A percentile compares a stretch with the other conserved stretches of the same genome.
These are phyloP conservation scores for Suillus paluster DNA, from an alignment of 768 basidiomycete genomes.

Conservation along the genomic window DNA sequence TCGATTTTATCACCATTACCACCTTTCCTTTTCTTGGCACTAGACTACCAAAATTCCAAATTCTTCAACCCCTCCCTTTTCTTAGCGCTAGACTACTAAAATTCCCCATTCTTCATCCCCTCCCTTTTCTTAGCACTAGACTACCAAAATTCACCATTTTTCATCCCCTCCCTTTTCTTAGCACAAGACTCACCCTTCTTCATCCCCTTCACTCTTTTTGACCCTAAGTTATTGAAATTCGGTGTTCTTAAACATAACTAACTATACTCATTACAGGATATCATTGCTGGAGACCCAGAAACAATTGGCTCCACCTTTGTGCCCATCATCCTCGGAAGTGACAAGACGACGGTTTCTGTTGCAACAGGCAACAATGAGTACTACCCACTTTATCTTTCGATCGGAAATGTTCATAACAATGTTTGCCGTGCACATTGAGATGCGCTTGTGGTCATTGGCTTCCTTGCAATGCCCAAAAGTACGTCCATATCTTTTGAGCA, in stretches of 20 bases:
- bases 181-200: background rate
- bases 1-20: background rate
- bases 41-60: too few species aligned
- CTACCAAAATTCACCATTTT: too few species aligned
- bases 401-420: constrained; percentile 14
- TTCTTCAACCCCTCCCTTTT: too few species aligned
- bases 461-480: constrained; percentile 37
- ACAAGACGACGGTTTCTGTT: constrained; percentile 16
- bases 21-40: too few species aligned
- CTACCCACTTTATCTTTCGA: constrained; percentile 15
- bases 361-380: constrained; percentile 11
- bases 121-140: too few species aligned
- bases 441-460: constrained; percentile 25
- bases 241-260: background rate
- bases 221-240: background rate
- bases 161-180: too few species aligned
- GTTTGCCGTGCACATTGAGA: constrained; percentile 7
- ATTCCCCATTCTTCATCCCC: too few species aligned
- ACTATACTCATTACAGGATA: background rate
- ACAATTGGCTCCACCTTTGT: constrained; percentile 28
- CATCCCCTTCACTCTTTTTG: background rate
- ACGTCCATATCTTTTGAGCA: constrained; percentile 2
- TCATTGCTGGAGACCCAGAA: constrained; percentile 15
- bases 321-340: constrained; percentile 15
- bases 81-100: too few species aligned